phyloP scores from a whole-genome alignment of 345 rosid species.

The Odontarrhena argentea region DNA sequence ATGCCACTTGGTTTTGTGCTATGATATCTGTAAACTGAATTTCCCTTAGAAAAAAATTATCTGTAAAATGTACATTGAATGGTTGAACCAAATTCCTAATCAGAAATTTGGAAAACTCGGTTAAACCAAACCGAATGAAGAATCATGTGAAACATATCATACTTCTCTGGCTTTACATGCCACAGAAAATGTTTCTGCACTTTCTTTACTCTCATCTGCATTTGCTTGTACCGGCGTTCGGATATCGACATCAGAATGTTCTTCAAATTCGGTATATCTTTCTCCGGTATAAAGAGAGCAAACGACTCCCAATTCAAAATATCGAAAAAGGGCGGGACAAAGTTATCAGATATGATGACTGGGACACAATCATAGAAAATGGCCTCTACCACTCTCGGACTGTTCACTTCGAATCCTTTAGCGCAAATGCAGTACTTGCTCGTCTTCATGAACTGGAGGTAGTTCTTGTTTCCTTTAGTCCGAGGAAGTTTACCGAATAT shows the following conservation, averaged over 20 bases:
- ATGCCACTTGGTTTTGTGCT: conserved; percentile 6
- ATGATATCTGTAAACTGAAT: not conserved
- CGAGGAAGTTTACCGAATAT: conserved; percentile 67
- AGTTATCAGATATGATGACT: conserved; percentile 86
- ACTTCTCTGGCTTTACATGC: conserved; percentile 75
- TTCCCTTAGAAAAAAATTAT: not conserved
- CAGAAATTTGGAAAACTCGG: conserved; percentile 62
- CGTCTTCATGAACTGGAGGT: conserved; percentile 70
- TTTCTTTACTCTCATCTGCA: conserved; percentile 83
- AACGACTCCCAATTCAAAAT: conserved; percentile 87
- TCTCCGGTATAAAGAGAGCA: conserved; percentile 75
- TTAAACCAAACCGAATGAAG: conserved; percentile 92
- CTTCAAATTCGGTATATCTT: conserved; percentile 84
- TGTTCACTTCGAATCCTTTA: conserved; percentile 84
- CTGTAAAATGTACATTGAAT: conserved; percentile 33
- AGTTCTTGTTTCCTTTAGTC: conserved; percentile 64
- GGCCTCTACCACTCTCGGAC: conserved; percentile 95
- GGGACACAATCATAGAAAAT: conserved; percentile 90
- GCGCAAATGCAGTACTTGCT: conserved; percentile 96
- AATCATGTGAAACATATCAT: conserved; percentile 91
- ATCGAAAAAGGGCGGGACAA: conserved; percentile 86
- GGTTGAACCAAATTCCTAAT: conserved; percentile 25
- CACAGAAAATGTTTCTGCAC: conserved; percentile 94
- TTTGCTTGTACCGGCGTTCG: conserved; percentile 45
- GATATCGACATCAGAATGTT: conserved; percentile 75